A percentile compares a stretch with the other conserved stretches of the same genome.
phyloP scores from a whole-genome alignment of 768 basidiomycete species.

The Kondoa subrosea region DNA sequence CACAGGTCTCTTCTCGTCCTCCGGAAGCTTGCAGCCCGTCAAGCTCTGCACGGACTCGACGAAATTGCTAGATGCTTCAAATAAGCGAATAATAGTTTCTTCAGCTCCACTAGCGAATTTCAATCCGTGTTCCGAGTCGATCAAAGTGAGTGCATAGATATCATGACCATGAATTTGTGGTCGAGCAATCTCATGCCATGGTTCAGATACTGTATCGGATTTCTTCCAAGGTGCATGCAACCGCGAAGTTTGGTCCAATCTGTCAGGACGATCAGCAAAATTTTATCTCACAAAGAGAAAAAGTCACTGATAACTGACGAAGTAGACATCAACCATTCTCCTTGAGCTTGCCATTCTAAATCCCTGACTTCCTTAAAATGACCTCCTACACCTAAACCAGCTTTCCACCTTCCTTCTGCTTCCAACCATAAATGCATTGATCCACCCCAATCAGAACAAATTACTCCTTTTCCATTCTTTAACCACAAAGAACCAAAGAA shows the following conservation, averaged over 20 bases:
- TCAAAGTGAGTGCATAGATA: slow-evolving; percentile 58
- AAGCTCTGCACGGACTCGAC: slow-evolving; percentile 44
- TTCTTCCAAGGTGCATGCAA: slow-evolving; percentile 50
- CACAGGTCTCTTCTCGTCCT: slow-evolving; percentile 47
- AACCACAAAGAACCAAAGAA: slow-evolving; percentile 85
- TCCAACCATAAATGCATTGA: slow-evolving; percentile 76
- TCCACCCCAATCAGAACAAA: slow-evolving; percentile 88
- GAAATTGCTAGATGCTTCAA: slow-evolving; percentile 74
- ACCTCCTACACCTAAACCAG: slow-evolving; percentile 64
- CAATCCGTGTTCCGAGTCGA: slow-evolving; percentile 40
- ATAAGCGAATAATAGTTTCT: slow-evolving; percentile 85
- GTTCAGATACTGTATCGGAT: slow-evolving; percentile 19
- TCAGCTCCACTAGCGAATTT: slow-evolving; percentile 83
- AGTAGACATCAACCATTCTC: slow-evolving; percentile 68
- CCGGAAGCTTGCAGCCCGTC: slow-evolving; percentile 39
- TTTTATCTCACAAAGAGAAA: neutral
- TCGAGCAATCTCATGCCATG: slow-evolving; percentile 75
- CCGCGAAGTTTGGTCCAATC: slow-evolving; percentile 79
- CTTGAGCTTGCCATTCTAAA: slow-evolving; percentile 68
- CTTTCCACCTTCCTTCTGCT: slow-evolving; percentile 43
- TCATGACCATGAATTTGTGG: slow-evolving; percentile 98
- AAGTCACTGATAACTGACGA: slow-evolving; percentile 47
- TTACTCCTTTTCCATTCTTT: slow-evolving; percentile 42
- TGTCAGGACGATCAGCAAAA: slow-evolving; percentile 30
- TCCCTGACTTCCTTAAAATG: slow-evolving; percentile 65